phyloP scores from a whole-genome alignment of 345 rosid species.

The Mallotus nudiflorus region DNA sequence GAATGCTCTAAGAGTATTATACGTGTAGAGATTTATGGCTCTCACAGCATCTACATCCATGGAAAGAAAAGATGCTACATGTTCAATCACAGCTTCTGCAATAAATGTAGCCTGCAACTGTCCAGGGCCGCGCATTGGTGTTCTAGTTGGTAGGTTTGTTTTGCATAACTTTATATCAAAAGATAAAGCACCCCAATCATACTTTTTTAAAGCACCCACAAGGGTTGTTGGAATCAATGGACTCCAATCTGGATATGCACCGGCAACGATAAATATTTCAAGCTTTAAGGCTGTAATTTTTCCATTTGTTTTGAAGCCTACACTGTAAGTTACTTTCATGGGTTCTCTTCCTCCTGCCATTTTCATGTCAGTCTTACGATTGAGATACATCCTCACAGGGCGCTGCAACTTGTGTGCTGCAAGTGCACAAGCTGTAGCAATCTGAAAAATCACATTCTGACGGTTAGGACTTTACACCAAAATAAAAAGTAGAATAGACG shows the following conservation, averaged over 20 bases:
- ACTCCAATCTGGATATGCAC: conserved; percentile 54
- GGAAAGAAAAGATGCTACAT: conserved; percentile 70
- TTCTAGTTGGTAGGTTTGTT: conserved; percentile 68
- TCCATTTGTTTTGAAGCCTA: conserved; percentile 83
- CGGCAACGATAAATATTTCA: conserved; percentile 64
- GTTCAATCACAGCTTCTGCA: conserved; percentile 76
- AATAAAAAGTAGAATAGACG: too few relatives aligned
- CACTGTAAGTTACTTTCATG: conserved; percentile 76
- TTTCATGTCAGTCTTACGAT: conserved; percentile 82
- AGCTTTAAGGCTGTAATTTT: conserved; percentile 75
- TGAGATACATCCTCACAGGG: conserved; percentile 71
- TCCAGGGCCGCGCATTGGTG: conserved; percentile 89
- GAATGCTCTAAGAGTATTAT: conserved; percentile 53
- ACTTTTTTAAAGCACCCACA: conserved; percentile 52
- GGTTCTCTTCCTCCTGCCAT: conserved; percentile 97
- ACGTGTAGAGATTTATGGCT: conserved; percentile 60
- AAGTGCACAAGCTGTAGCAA: conserved; percentile 83
- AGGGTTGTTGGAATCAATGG: conserved; percentile 52
- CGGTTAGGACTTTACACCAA: too few relatives aligned
- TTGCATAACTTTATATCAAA: conserved; percentile 78
- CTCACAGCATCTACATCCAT: conserved; percentile 69
- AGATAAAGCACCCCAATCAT: too few relatives aligned
- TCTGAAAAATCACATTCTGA: conserved; percentile 33
- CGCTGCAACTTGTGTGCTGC: conserved; percentile 62
- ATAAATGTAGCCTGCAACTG: conserved; percentile 80